phyloP scores from a whole-genome alignment of 1,139 yeast genomes.

The Meyerozyma smithsonii region DNA sequence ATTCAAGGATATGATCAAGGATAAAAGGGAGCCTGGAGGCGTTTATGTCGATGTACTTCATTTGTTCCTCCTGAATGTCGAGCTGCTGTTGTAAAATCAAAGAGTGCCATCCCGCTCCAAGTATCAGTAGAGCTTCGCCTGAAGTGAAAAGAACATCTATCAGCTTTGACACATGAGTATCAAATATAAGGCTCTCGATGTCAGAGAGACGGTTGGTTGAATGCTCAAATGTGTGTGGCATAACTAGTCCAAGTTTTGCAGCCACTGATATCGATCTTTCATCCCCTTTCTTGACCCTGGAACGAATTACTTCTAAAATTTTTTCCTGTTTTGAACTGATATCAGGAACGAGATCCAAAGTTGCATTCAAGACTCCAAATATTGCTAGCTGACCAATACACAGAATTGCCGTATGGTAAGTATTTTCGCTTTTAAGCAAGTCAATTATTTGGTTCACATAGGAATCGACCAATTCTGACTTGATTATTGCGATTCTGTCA shows the following conservation, averaged over 20 bases:
- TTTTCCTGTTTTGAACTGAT: conserved; percentile 13
- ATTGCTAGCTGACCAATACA: conserved; percentile 53
- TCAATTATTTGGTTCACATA: conserved; percentile 15
- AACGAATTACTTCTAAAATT: conserved; percentile 29
- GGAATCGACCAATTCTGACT: conserved; percentile 12
- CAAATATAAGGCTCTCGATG: conserved; percentile 47
- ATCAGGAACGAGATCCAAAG: conserved; percentile 5
- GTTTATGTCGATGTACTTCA: conserved; percentile 16
- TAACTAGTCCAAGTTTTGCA: conserved; percentile 45
- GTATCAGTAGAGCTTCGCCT: conserved; percentile 78
- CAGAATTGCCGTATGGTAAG: conserved; percentile 33
- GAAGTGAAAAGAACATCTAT: conserved; percentile 69
- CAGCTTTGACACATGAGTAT: conserved; percentile 63
- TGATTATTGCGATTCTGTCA: conserved; percentile 23
- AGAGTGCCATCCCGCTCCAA: conserved; percentile 77
- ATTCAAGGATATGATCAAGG: conserved; percentile 43
- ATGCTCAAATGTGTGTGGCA: conserved; percentile 11
- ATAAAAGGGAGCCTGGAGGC: conserved; percentile 29
- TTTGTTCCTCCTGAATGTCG: conserved; percentile 41
- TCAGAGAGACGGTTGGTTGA: conserved; percentile 19
- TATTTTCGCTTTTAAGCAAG: conserved; percentile 16
- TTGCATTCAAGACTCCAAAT: conserved; percentile 42
- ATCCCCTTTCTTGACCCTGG: conserved; percentile 50
- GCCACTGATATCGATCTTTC: conserved; percentile 58
- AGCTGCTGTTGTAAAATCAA: conserved; percentile 44